Conservation (phyloP, 2,329 filamentous ascomycete species). For the Fusarium buharicum region DNA sequence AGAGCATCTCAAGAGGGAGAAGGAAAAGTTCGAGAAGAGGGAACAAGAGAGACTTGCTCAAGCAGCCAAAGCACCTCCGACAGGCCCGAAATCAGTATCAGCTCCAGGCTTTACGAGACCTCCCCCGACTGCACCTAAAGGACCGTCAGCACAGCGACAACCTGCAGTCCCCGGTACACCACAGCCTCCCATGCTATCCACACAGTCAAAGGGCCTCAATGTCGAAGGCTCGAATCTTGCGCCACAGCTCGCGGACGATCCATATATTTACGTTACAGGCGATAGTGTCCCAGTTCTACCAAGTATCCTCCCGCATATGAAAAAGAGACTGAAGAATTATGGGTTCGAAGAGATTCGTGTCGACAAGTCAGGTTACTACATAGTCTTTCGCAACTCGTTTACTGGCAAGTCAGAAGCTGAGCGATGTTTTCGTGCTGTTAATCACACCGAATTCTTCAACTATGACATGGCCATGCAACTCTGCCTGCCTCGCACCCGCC, state of each 20-base stretch:
- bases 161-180: conserved; percentile 43
- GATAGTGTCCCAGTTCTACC: conserved; percentile 86
- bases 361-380: conserved; percentile 88
- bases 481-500: conserved; percentile 52
- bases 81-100: conserved; percentile 51
- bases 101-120: conserved; percentile 56
- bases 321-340: conserved; percentile 86
- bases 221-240: conserved; percentile 75
- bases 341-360: conserved; percentile 83
- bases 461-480: conserved; percentile 93
- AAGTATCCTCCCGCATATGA: conserved; percentile 88
- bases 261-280: conserved; percentile 91
- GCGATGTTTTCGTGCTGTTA: conserved; percentile 79
- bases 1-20: conserved; percentile 74
- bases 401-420: conserved; percentile 83
- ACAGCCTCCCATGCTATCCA: conserved; percentile 48
- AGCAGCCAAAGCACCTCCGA: conserved; percentile 50
- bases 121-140: conserved; percentile 87
- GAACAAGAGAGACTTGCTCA: conserved; percentile 52
- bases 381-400: conserved; percentile 85
- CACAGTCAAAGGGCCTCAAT: conserved; percentile 51
- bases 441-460: conserved; percentile 88
- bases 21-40: conserved; percentile 70
- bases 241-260: conserved; percentile 76
- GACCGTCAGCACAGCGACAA: conserved; percentile 71